A percentile compares a stretch with the other conserved stretches of the same genome.
Conservation (phyloP, 139 green algal genomes). For the Chlorella sp. region DNA sequence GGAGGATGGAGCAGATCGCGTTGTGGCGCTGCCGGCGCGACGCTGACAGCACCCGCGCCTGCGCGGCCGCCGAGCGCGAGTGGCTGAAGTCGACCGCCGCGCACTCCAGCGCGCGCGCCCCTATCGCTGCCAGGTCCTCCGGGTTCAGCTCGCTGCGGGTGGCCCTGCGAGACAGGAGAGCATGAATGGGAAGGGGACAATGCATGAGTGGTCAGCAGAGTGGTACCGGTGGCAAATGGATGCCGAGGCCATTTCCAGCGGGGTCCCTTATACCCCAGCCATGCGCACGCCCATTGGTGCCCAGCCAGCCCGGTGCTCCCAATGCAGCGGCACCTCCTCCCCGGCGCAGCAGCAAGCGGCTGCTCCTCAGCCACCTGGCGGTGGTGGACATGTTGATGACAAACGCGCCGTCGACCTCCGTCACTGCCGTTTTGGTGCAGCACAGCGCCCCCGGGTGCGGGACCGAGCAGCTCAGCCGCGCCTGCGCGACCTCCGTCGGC, state of each 20-base stretch:
- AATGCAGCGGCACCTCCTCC: too few species aligned
- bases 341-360: too few species aligned
- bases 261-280: too few species aligned
- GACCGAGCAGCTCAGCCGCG: slow-evolving; percentile 20
- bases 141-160: not conserved
- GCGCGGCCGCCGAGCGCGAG: not conserved
- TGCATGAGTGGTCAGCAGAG: too few species aligned
- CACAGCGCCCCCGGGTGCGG: slow-evolving; percentile 41
- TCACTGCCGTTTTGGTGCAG: too few species aligned
- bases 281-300: too few species aligned
- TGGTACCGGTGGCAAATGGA: too few species aligned
- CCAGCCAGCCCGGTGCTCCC: too few species aligned
- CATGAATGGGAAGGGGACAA: too few species aligned
- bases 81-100: not conserved
- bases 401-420: too few species aligned
- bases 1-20: slow-evolving; percentile 36
- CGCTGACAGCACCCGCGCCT: slow-evolving; percentile 12
- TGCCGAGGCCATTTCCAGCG: too few species aligned
- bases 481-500: slow-evolving; percentile 6
- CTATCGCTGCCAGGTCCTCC: slow-evolving; percentile 35
- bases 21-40: slow-evolving; percentile 8
- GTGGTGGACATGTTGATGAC: slow-evolving; percentile 43
- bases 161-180: too few species aligned
- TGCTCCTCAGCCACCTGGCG: slow-evolving; percentile 17
- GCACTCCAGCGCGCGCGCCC: slow-evolving; percentile 22